Base-by-base conservation (phyloP, 169 alveolate genomes). In the Plasmodium malariae region DNA sequence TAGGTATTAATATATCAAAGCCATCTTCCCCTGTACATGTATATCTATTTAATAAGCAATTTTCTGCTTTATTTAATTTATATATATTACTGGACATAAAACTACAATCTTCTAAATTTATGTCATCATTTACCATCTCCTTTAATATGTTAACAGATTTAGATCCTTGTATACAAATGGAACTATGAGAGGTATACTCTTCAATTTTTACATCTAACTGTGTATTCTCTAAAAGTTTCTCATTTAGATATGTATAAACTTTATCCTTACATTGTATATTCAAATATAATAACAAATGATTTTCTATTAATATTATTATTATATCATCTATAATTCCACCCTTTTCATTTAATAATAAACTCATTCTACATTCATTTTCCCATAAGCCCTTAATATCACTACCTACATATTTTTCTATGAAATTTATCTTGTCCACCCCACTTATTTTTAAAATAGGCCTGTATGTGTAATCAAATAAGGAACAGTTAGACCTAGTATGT, bases 21-120 rank as follows among this genome's bases (percentile, higher is more conserved):
- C 92, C 92, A 72, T 86, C 92, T 69, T 86, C 92, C 14, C 92
- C 92, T n/a, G 92, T 86, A 69, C 92, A 86, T 43, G 92, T 86
- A 49, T 70, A 86, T 63, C 92, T 68, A 43, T 68, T 86, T 69
- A 86, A 48, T 37, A 86, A 30, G 14, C 86, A 68, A 51, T 63
- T 55, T 12, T 68, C 74, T 45, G 70, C 43, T 1, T 51, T 65
- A 69, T 86, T 86, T 72, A 86, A 69, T 49, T 60, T 68, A 28
- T 37, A 24, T 57, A 70, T 2, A 43, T 55, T 70, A 45, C 92
- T 86, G 7, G 92, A 86, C 92, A 86, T 86, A 69, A 86, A 86
- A 48, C 92, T 86, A 40, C 40, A 68, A 11, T 86, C 48, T 55
- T 86, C 92, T 32, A 86, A 37, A 62, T 69, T 69, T 34, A 48